These are phyloP conservation scores for Gossypioides kirkii DNA, from an alignment of 345 rosid genomes.

Conservation along the genomic window DNA sequence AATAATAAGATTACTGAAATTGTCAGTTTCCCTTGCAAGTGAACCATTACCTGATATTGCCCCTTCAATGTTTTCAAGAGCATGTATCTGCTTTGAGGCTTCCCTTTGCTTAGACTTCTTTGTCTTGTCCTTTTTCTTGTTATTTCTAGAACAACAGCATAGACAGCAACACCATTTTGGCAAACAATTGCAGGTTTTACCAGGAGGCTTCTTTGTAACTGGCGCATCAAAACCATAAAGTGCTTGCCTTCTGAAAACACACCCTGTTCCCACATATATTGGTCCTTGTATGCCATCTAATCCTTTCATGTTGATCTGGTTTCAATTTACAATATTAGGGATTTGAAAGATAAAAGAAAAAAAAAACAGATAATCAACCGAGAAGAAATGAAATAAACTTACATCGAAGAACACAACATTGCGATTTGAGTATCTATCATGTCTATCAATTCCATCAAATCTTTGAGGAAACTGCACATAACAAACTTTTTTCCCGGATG, in stretches of 20 bases:
- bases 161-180: constrained; percentile 87
- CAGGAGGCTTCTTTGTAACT: constrained; percentile 69
- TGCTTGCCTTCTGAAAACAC: constrained; percentile 93
- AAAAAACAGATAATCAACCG: not conserved
- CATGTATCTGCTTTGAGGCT: constrained; percentile 82
- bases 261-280: constrained; percentile 91
- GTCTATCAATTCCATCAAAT: constrained; percentile 96
- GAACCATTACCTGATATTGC: constrained; percentile 47
- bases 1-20: not conserved
- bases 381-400: constrained; percentile 27
- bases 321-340: constrained; percentile 8
- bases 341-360: not conserved
- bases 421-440: constrained; percentile 89
- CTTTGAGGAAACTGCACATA: constrained; percentile 99
- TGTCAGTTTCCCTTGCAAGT: not conserved
- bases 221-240: constrained; percentile 95
- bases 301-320: constrained; percentile 97
- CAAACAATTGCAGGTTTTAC: constrained; percentile 92
- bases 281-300: constrained; percentile 97
- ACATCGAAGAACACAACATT: constrained; percentile 98
- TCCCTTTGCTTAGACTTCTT: constrained; percentile 68
- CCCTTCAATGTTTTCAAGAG: constrained; percentile 76
- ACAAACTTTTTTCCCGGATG: constrained; percentile 81
- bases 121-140: constrained; percentile 48
- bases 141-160: constrained; percentile 69